These are phyloP conservation scores for Malassezia equina DNA, from an alignment of 1,284 basidiomycete species.

Conservation along the genomic window DNA sequence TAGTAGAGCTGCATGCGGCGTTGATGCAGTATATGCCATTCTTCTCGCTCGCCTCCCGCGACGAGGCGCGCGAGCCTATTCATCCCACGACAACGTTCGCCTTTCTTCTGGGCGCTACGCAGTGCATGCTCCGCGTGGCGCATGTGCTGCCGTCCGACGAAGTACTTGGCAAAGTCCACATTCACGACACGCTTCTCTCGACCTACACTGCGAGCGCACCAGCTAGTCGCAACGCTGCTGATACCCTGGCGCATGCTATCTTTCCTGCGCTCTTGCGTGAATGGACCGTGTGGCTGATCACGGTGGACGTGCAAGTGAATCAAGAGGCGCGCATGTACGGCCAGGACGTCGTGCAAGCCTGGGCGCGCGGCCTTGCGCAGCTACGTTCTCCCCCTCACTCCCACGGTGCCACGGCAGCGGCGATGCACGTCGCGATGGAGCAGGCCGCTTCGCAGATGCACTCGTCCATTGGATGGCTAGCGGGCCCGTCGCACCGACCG, in stretches of 20 bases:
- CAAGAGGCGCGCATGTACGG: conserved; percentile 39
- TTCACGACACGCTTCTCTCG: neutral
- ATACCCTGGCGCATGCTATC: conserved; percentile 30
- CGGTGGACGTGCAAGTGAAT: conserved; percentile 32
- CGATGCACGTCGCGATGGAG: conserved; percentile 11
- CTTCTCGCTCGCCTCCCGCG: conserved; percentile 19
- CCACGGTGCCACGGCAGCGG: neutral
- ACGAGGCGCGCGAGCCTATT: conserved; percentile 1
- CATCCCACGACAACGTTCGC: conserved; percentile 36
- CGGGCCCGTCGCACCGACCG: conserved; percentile 2
- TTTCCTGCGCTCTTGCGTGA: conserved; percentile 34
- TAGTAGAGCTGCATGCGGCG: conserved; percentile 30
- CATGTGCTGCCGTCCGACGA: conserved; percentile 24
- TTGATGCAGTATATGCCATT: conserved; percentile 28
- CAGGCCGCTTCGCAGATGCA: conserved; percentile 8
- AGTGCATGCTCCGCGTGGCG: conserved; percentile 30
- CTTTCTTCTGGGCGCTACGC: conserved; percentile 31
- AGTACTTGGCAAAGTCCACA: neutral
- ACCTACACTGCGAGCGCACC: conserved; percentile 3
- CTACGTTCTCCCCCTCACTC: neutral
- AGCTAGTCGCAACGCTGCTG: conserved; percentile 22
- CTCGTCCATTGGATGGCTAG: conserved; percentile 12
- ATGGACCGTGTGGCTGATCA: conserved; percentile 30
- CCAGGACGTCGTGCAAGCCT: conserved; percentile 32
- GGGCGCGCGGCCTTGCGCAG: conserved; percentile 27